phyloP scores from a whole-genome alignment of 805 yeast genomes.

The Komagataella kurtzmanii region DNA sequence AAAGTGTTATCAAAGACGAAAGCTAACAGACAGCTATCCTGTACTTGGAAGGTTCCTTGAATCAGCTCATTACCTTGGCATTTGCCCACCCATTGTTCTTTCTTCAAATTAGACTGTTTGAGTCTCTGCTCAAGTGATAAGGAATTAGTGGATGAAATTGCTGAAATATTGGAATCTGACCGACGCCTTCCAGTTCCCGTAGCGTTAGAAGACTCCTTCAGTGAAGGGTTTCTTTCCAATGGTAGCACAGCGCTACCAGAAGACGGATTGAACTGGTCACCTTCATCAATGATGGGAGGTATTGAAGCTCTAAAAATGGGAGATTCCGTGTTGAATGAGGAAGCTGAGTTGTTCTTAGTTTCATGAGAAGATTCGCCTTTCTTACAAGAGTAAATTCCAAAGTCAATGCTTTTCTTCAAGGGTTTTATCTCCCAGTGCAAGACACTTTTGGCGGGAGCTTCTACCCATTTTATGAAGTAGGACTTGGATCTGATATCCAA shows the following conservation, averaged over 20 bases:
- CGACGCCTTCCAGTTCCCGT: conserved; percentile 2
- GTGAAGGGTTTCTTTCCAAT: neutral
- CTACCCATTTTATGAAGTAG: conserved; percentile 84
- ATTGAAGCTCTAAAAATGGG: neutral
- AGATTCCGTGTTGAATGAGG: neutral
- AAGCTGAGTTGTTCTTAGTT: neutral
- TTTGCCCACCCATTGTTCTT: conserved; percentile 41
- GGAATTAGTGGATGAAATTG: conserved; percentile 1
- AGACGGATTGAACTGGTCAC: neutral
- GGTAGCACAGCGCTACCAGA: neutral
- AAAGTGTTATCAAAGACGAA: conserved; percentile 88
- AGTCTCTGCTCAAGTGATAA: conserved; percentile 39
- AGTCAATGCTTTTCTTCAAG: conserved; percentile 41
- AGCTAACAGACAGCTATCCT: conserved; percentile 62
- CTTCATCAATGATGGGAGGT: neutral
- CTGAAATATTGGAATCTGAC: conserved; percentile 3
- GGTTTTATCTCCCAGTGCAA: conserved; percentile 81
- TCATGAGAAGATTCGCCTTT: conserved; percentile 4
- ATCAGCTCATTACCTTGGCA: conserved; percentile 47
- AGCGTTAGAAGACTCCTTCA: conserved; percentile 5
- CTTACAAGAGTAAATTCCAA: conserved; percentile 19
- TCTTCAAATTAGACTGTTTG: conserved; percentile 33
- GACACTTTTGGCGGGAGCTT: conserved; percentile 50
- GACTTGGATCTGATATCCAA: conserved; percentile 84
- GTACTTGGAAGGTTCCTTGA: conserved; percentile 48